phyloP scores from a whole-genome alignment of 192 early-diverging fungal species.

The Backusella australiensis region DNA sequence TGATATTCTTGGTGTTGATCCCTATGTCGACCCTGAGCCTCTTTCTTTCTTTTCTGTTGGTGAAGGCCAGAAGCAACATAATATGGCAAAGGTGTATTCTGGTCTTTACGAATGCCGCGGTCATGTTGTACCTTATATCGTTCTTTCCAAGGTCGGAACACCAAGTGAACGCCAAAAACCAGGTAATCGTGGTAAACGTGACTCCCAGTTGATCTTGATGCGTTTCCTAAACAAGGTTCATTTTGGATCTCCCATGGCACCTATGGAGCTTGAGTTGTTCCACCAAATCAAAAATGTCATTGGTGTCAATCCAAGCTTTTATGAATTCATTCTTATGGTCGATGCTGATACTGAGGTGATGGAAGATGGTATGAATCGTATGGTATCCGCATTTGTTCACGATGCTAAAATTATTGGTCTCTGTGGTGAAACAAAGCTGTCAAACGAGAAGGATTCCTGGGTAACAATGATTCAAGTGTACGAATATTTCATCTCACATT shows the following conservation, averaged over 20 bases:
- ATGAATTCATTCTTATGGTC: constrained; percentile 96
- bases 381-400: constrained; percentile 87
- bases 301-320: constrained; percentile 91
- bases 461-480: constrained; percentile 99
- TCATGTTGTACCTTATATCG: constrained; percentile 89
- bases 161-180: constrained; percentile 77
- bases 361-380: constrained; percentile 84
- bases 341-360: constrained; percentile 95
- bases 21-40: constrained; percentile 70
- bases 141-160: constrained; percentile 90
- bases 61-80: constrained; percentile 87
- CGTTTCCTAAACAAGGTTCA: constrained; percentile 96
- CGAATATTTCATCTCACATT: constrained; percentile 97
- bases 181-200: constrained; percentile 97
- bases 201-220: constrained; percentile 98
- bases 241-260: constrained; percentile 89
- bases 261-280: constrained; percentile 95
- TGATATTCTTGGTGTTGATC: constrained; percentile 88
- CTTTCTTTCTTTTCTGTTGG: constrained; percentile 84
- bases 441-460: constrained; percentile 92
- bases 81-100: constrained; percentile 95
- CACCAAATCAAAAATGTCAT: constrained; percentile 99
- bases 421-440: constrained; percentile 94
- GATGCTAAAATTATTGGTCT: constrained; percentile 91
- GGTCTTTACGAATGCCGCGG: constrained; percentile 89